phyloP scores from a whole-genome alignment of 2,329 filamentous ascomycete genomes.

The Penicillium sp. region DNA sequence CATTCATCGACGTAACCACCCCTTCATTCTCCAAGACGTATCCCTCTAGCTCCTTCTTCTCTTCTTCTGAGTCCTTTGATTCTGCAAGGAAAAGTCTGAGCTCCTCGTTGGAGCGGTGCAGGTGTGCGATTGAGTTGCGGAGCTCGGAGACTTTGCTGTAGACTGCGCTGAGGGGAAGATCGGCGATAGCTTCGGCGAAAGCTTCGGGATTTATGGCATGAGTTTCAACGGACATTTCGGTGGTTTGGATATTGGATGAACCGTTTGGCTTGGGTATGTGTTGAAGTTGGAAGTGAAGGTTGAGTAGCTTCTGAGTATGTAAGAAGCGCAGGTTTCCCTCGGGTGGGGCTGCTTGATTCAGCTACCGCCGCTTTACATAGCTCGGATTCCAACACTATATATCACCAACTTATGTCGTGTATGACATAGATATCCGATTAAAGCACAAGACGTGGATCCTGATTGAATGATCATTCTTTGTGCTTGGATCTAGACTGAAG shows the following conservation, averaged over 20 bases:
- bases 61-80: conserved; percentile 52
- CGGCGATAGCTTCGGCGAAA: conserved; percentile 57
- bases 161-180: conserved; percentile 58
- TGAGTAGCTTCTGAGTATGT: neutral
- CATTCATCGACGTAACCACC: conserved; percentile 57
- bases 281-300: neutral
- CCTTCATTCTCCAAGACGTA: conserved; percentile 58
- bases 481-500: too few relatives aligned
- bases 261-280: neutral
- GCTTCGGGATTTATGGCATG: conserved; percentile 51
- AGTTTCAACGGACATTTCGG: conserved; percentile 50
- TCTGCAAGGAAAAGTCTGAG: conserved; percentile 53
- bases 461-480: too few relatives aligned
- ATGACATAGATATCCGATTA: too few relatives aligned
- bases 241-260: neutral
- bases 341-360: neutral
- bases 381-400: too few relatives aligned
- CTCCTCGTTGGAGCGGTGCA: conserved; percentile 58
- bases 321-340: neutral
- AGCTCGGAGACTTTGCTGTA: conserved; percentile 63
- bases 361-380: too few relatives aligned
- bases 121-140: conserved; percentile 59
- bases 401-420: too few relatives aligned
- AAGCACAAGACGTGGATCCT: too few relatives aligned
- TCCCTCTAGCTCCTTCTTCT: conserved; percentile 33